A percentile compares a stretch with the other conserved stretches of the same genome.
Conservation (phyloP, 192 early-diverging fungal species). For the Lunasporangiospora selenospora region DNA sequence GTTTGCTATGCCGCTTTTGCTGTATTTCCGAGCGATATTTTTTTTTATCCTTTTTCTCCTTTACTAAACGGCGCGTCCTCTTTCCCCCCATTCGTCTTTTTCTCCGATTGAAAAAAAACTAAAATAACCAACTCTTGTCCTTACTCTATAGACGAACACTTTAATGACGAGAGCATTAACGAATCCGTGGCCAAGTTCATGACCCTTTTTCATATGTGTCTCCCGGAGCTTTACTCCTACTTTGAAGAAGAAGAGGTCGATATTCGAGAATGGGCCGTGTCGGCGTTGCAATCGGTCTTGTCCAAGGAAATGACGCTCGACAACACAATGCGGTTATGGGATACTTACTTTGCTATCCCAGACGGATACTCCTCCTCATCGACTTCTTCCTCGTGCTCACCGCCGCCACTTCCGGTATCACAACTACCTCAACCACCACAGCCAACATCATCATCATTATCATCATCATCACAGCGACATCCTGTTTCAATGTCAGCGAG, state of each 20-base stretch:
- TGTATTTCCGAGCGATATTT: not conserved
- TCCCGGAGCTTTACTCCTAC: slow-evolving; percentile 90
- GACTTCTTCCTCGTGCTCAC: slow-evolving; percentile 80
- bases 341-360: slow-evolving; percentile 83
- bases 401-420: no score
- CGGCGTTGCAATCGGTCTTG: slow-evolving; percentile 80
- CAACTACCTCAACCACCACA: no score
- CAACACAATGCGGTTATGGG: slow-evolving; percentile 80
- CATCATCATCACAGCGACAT: no score
- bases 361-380: slow-evolving; percentile 73
- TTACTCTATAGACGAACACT: slow-evolving; percentile 75
- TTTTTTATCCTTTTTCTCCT: not conserved
- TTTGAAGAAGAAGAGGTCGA: slow-evolving; percentile 96
- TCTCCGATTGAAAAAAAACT: no score
- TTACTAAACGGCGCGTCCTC: no score
- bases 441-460: no score
- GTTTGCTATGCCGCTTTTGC: not conserved
- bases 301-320: slow-evolving; percentile 82
- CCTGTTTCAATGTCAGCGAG: no score
- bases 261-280: slow-evolving; percentile 82
- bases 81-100: no score
- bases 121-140: no score
- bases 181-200: slow-evolving; percentile 86
- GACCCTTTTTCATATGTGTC: slow-evolving; percentile 78
- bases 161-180: slow-evolving; percentile 64